Evolutionary conservation across 2,329 filamentous ascomycete species (phyloP), one percentile per base, ranked within the genome.

Genomic region (Neocatenulostroma microsporum): DNA sequence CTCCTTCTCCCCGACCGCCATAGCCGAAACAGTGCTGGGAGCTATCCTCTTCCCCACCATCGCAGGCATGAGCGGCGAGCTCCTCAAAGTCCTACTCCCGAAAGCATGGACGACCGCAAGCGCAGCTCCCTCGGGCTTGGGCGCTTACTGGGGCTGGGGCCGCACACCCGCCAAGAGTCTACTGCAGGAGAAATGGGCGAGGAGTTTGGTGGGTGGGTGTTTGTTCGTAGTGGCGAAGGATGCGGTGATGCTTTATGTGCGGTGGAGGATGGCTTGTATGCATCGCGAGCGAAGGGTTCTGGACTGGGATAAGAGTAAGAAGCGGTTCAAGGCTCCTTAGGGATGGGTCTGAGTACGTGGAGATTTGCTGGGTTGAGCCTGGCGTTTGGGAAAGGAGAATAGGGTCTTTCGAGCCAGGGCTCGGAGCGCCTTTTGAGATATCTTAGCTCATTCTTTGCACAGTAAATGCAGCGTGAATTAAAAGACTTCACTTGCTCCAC

Each of bases 131-230:
- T n/a, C 18, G 14, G 27, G 27, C 27, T 29, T 29, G 13, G 14
- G 27, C 10, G 18, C 23, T 24, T 24, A 24, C 23, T n/a, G n/a
- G n/a, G 23, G 23, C 23, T 24, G 8, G 23, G 9, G 23, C 23
- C 23, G 23, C 23, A 24, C n/a, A 8, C 23, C 23, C 8, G 23
- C 9, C 8, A 24, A 8, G 23, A 8, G 23, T 21, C 34, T 96
- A 18, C 60, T 98, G 21, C 84, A 91, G 54, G 76, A 83, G 49
- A 78, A 80, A 40, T 96, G 91, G 86, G 91, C 87, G 1, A 73
- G 91, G 38, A 95, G 84, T 53, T 68, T 98, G 3, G 73, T 91
- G 1, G 91, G 91, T 1, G 91, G 91, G 0, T 91, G 85, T 56
- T 63, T 94, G 14, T 94, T 89, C 52, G 80, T 96, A 12, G 79